Conservation (phyloP, 805 yeast genomes). For the Candida dendrica region DNA sequence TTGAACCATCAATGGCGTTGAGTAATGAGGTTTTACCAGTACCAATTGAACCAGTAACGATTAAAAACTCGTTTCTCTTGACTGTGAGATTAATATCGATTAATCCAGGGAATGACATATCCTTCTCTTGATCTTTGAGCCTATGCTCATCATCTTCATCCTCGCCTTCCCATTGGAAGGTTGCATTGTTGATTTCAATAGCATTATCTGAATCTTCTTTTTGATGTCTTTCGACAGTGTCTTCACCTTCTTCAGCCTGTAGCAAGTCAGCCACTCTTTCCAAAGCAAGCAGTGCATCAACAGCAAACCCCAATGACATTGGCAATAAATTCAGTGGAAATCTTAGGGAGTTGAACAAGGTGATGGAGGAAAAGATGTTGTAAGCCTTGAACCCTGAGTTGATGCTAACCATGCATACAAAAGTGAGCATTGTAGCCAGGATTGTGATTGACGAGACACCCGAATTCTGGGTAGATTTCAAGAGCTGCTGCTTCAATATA, state of each 20-base stretch:
- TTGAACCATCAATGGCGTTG: conserved; percentile 64
- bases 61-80: conserved; percentile 61
- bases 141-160: conserved; percentile 9
- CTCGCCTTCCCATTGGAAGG: conserved; percentile 48
- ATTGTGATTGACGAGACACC: conserved; percentile 61
- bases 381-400: conserved; percentile 41
- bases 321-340: conserved; percentile 61
- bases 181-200: conserved; percentile 36
- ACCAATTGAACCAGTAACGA: conserved; percentile 75
- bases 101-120: conserved; percentile 31
- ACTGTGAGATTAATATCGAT: conserved; percentile 45
- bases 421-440: conserved; percentile 61
- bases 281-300: conserved; percentile 56
- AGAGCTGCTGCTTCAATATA: conserved; percentile 56
- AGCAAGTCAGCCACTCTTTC: conserved; percentile 42
- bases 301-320: conserved; percentile 49
- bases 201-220: conserved; percentile 37
- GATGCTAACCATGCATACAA: conserved; percentile 38
- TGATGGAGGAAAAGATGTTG: conserved; percentile 60
- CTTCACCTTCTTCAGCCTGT: conserved; percentile 31
- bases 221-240: conserved; percentile 17
- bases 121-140: conserved; percentile 8
- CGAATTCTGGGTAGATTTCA: conserved; percentile 59
- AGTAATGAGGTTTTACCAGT: conserved; percentile 74
- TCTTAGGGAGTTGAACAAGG: conserved; percentile 58